Evolutionary conservation across 2,329 filamentous ascomycete genomes (phyloP).

Genomic region (Diatrype stigma): DNA sequence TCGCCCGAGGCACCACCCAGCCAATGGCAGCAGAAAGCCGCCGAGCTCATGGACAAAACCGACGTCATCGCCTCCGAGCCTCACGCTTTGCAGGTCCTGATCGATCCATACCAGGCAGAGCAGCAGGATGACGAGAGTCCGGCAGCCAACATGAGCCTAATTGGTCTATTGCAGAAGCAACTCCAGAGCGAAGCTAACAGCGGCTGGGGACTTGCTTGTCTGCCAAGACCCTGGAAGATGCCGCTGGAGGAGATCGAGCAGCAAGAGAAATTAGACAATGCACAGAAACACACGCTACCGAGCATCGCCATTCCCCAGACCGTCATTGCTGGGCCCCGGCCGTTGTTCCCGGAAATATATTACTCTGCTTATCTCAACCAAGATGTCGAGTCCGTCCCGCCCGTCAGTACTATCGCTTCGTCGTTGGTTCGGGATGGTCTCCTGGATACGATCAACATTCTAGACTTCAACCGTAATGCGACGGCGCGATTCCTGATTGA

Average conservation of each 20-base stretch:
- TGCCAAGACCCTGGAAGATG: constrained; percentile 66
- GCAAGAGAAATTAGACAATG: constrained; percentile 54
- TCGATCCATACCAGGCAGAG: constrained; percentile 76
- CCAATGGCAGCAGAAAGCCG: constrained; percentile 68
- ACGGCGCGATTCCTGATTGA: constrained; percentile 89
- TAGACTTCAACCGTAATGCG: constrained; percentile 87
- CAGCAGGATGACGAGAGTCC: constrained; percentile 60
- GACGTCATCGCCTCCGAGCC: constrained; percentile 89
- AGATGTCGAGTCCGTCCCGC: constrained; percentile 83
- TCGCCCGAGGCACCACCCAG: constrained; percentile 44
- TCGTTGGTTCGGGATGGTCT: constrained; percentile 82
- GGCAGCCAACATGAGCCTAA: constrained; percentile 62
- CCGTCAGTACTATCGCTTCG: constrained; percentile 69
- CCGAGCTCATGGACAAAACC: constrained; percentile 83
- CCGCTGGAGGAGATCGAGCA: constrained; percentile 56
- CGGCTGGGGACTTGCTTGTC: constrained; percentile 69
- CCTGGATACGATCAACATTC: constrained; percentile 86
- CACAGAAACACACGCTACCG: constrained; percentile 74
- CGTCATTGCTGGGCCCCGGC: constrained; percentile 67
- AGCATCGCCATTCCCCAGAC: constrained; percentile 69
- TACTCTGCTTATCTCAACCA: constrained; percentile 88
- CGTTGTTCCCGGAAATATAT: constrained; percentile 88
- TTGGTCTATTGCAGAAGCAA: constrained; percentile 81
- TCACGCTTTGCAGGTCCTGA: constrained; percentile 76
- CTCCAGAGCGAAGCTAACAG: constrained; percentile 71